phyloP scores from a whole-genome alignment of 202 grass and related monocot genomes.

The Sporobolus alterniflorus region DNA sequence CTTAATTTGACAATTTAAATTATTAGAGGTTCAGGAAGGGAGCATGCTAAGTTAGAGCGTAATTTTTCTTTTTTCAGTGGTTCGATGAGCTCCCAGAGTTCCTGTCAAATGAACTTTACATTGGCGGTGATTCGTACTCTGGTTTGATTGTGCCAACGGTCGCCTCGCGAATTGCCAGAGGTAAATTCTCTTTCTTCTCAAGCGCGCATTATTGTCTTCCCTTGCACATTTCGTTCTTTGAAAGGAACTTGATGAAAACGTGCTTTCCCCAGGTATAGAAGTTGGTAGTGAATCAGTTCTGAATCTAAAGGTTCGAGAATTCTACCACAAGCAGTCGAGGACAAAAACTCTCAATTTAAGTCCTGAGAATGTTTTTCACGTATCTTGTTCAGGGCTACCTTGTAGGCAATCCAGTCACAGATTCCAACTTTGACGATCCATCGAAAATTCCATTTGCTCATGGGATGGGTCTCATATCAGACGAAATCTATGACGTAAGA shows the following conservation, averaged over 20 bases:
- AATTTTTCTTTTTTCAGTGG: slow-evolving; percentile 48
- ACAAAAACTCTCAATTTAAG: not conserved
- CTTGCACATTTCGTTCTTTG: not conserved
- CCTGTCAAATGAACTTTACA: slow-evolving; percentile 56
- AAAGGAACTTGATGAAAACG: not conserved
- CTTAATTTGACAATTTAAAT: not conserved
- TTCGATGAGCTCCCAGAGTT: slow-evolving; percentile 51
- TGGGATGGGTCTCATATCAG: slow-evolving; percentile 66
- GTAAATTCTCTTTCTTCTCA: slow-evolving; percentile 42
- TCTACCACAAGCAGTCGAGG: not conserved
- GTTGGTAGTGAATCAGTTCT: slow-evolving; percentile 17
- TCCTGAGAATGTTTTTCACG: not conserved
- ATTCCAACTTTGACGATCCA: slow-evolving; percentile 10
- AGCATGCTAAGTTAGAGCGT: not conserved
- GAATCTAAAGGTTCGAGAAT: slow-evolving; percentile 71
- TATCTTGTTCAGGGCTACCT: slow-evolving; percentile 61
- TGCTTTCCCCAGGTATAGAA: slow-evolving; percentile 45
- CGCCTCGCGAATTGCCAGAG: slow-evolving; percentile 48
- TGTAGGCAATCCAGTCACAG: slow-evolving; percentile 59
- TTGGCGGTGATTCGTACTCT: slow-evolving; percentile 70
- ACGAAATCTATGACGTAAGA: slow-evolving; percentile 72
- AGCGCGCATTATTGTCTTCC: too few species aligned
- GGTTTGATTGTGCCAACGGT: slow-evolving; percentile 59
- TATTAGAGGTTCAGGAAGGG: not conserved
- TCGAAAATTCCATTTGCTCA: slow-evolving; percentile 60